phyloP scores from a whole-genome alignment of 1,139 yeast species.

The Kurtzmaniella quercitrusa region DNA sequence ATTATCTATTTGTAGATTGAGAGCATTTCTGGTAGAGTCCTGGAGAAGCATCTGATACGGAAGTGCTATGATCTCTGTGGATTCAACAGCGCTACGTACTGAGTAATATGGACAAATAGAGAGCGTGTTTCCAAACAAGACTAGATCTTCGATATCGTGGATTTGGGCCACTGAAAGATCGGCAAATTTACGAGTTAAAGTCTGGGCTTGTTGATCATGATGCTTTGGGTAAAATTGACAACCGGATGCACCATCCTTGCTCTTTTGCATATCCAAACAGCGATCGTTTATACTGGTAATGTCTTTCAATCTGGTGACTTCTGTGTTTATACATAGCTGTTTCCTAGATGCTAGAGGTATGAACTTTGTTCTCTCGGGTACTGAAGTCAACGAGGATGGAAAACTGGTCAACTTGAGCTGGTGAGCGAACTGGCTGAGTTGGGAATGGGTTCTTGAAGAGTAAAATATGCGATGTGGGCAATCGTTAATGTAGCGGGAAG shows the following conservation, averaged over 20 bases:
- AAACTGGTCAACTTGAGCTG: conserved; percentile 64
- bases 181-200: conserved; percentile 43
- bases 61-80: conserved; percentile 72
- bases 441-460: conserved; percentile 91
- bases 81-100: conserved; percentile 49
- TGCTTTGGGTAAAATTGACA: conserved; percentile 52
- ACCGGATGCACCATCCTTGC: conserved; percentile 16
- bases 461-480: conserved; percentile 52
- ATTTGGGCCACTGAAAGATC: conserved; percentile 59
- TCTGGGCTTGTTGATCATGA: conserved; percentile 23
- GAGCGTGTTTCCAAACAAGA: conserved; percentile 50
- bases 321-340: conserved; percentile 75
- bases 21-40: conserved; percentile 53
- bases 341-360: conserved; percentile 78
- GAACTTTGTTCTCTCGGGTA: conserved; percentile 46
- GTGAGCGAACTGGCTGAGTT: conserved; percentile 72
- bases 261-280: conserved; percentile 67
- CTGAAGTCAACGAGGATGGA: conserved; percentile 52
- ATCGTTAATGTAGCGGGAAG: conserved; percentile 16
- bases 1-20: conserved; percentile 56
- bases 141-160: conserved; percentile 82
- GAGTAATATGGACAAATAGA: conserved; percentile 83
- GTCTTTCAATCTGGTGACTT: conserved; percentile 47
- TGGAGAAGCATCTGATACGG: conserved; percentile 83
- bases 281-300: conserved; percentile 71